phyloP scores from a whole-genome alignment of 2,329 filamentous ascomycete species.

The Pseudocercospora cruenta region DNA sequence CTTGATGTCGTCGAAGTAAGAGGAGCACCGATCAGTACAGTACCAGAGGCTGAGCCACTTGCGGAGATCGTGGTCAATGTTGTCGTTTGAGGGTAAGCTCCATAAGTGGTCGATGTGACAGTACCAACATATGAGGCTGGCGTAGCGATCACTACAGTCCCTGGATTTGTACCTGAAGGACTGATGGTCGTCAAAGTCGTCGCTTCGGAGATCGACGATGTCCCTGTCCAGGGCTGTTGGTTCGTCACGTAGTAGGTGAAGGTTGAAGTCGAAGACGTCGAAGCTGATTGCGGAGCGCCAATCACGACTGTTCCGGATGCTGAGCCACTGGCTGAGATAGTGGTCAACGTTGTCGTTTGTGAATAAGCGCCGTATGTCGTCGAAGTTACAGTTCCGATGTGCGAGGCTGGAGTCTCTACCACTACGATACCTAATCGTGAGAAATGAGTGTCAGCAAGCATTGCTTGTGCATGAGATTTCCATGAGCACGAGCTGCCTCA shows the following conservation, averaged over 20 bases:
- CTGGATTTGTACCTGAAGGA: background rate
- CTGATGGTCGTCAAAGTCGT: background rate
- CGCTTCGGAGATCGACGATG: background rate
- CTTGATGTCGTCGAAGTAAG: background rate
- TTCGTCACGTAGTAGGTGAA: conserved; percentile 7
- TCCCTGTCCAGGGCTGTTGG: background rate
- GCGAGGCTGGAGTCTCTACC: background rate
- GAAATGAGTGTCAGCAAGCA: background rate
- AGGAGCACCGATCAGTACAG: conserved; percentile 7
- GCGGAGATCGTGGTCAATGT: conserved; percentile 7
- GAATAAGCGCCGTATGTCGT: background rate
- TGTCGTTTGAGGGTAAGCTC: background rate
- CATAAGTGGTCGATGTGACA: background rate
- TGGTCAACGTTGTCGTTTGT: conserved; percentile 9
- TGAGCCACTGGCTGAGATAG: conserved; percentile 3
- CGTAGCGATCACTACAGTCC: background rate
- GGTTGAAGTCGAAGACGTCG: background rate
- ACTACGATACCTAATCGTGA: background rate
- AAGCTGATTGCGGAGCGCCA: background rate
- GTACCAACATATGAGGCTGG: background rate
- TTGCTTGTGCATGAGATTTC: background rate
- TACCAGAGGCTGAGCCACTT: conserved; percentile 5
- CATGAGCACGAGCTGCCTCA: too few species aligned
- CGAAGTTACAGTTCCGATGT: conserved; percentile 2
- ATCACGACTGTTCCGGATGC: conserved; percentile 4